Conservation (phyloP, 495 filamentous ascomycete genomes). For the Eremomyces bilateralis region DNA sequence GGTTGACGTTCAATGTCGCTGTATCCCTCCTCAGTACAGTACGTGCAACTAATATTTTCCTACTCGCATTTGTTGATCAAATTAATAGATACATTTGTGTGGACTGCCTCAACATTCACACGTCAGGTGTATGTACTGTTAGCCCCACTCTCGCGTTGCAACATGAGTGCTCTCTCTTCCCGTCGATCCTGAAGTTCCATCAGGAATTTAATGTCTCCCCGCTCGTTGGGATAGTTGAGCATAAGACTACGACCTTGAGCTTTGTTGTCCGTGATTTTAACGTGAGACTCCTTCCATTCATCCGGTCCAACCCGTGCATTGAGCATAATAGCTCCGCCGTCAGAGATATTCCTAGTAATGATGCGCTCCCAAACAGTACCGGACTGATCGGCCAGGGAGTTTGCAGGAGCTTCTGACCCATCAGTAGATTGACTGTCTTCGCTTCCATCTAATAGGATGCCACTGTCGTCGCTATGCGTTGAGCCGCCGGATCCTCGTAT, state of each 20-base stretch:
- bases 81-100: no score
- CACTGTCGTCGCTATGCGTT: not conserved
- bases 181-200: no score
- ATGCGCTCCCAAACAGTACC: not conserved
- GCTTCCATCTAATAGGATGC: not conserved
- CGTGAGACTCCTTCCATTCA: not conserved
- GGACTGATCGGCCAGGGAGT: not conserved
- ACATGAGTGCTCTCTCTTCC: no score
- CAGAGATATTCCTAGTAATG: not conserved
- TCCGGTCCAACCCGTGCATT: not conserved
- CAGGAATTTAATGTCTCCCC: no score
- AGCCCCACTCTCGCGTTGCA: no score
- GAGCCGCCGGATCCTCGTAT: not conserved
- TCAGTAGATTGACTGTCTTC: not conserved
- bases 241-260: not conserved
- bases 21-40: no score
- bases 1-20: no score
- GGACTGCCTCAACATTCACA: no score
- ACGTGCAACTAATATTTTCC: no score
- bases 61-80: no score
- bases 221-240: constrained; percentile 1
- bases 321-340: not conserved
- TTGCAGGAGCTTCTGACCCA: not conserved
- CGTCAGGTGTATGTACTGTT: no score
- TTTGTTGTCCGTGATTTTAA: constrained; percentile 2